Percentiles rank a stretch among this genome's conserved stretches.
Evolutionary conservation across 2,329 filamentous ascomycete species (phyloP).

Genomic region (Westerdykella aurantiaca): DNA sequence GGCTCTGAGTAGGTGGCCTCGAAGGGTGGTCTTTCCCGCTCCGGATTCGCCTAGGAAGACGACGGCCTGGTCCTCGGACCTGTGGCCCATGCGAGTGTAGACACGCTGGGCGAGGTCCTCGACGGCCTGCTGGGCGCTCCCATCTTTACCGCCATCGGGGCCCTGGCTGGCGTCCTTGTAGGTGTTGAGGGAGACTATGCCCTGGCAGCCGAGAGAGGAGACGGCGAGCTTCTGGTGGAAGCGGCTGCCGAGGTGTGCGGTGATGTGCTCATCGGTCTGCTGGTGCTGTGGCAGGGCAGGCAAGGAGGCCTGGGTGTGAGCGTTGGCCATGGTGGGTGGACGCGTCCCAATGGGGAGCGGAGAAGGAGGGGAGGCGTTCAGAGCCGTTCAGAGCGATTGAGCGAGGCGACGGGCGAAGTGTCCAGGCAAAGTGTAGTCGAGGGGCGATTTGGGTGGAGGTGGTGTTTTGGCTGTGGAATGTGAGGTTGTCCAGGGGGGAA

Average conservation of each 20-base stretch:
- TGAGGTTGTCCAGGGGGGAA: constrained; percentile 11
- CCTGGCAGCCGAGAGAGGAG: constrained; percentile 83
- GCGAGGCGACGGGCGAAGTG: constrained; percentile 2
- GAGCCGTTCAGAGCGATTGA: constrained; percentile 1
- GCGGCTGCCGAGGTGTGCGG: constrained; percentile 75
- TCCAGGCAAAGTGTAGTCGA: constrained; percentile 3
- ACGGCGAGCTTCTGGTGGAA: constrained; percentile 90
- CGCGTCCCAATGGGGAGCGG: constrained; percentile 37
- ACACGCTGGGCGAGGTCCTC: constrained; percentile 87
- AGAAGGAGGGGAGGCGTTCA: constrained; percentile 23
- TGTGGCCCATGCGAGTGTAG: constrained; percentile 75
- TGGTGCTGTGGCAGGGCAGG: constrained; percentile 80
- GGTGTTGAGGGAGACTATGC: constrained; percentile 86
- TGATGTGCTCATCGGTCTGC: constrained; percentile 72
- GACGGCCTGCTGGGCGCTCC: constrained; percentile 84
- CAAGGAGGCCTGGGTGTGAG: constrained; percentile 78
- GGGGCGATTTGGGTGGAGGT: constrained; percentile 5
- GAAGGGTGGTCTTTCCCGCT: constrained; percentile 89
- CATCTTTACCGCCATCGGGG: constrained; percentile 83
- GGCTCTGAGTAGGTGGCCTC: constrained; percentile 79
- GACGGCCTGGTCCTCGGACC: constrained; percentile 88
- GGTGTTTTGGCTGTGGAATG: constrained; percentile 21
- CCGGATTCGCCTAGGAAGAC: constrained; percentile 94
- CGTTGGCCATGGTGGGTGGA: constrained; percentile 51
- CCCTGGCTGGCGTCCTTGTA: constrained; percentile 86